These are phyloP conservation scores for Cyclotella atomus DNA, from an alignment of 108 stramenopile species.

Conservation along the genomic window DNA sequence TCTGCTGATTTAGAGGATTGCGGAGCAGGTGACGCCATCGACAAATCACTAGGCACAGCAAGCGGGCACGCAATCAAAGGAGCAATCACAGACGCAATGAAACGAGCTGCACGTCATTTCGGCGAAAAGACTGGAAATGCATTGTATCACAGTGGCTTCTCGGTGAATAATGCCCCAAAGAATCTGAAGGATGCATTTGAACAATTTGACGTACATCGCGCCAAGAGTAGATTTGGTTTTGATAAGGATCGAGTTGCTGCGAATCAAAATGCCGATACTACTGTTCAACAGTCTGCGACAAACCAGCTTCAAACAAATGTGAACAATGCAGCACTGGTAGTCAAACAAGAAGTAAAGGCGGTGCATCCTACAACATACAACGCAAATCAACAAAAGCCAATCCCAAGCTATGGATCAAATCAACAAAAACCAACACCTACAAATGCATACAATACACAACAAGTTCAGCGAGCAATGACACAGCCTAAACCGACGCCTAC, in stretches of 20 bases:
- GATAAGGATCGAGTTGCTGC: conserved; percentile 37
- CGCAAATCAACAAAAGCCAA: neutral
- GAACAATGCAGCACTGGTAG: too few species aligned
- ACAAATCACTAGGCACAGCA: conserved; percentile 69
- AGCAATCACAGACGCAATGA: conserved; percentile 85
- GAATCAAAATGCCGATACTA: conserved; percentile 2
- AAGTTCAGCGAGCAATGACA: neutral
- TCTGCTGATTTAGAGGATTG: conserved; percentile 82
- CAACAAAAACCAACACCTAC: neutral
- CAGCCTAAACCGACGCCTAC: neutral
- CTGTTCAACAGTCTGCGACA: too few species aligned
- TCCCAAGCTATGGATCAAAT: neutral
- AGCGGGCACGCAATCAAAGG: conserved; percentile 79
- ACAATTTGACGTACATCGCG: conserved; percentile 66
- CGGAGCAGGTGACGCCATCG: conserved; percentile 79
- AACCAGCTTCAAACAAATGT: too few species aligned
- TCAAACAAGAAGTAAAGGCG: neutral
- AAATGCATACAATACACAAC: neutral
- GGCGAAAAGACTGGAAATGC: conserved; percentile 80
- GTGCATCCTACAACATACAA: too few species aligned
- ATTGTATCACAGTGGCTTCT: conserved; percentile 72
- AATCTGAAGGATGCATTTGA: conserved; percentile 76
- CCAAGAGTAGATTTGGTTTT: conserved; percentile 67
- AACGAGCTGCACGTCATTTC: conserved; percentile 85
- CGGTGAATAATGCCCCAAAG: conserved; percentile 67